Conservation (phyloP, 2,329 filamentous ascomycete genomes). For the Diaporthe sp. region DNA sequence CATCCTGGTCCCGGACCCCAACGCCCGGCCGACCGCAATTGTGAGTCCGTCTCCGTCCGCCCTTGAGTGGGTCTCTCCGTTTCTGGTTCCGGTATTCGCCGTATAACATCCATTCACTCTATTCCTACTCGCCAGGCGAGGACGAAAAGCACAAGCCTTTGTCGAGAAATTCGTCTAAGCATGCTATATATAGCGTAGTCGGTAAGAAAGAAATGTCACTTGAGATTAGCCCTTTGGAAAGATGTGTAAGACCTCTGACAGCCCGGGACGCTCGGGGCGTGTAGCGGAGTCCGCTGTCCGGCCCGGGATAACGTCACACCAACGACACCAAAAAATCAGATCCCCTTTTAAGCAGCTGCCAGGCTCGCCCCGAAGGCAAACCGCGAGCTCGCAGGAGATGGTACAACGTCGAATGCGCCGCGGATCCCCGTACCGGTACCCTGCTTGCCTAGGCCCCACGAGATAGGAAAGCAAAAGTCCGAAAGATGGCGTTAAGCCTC, state of each 20-base stretch:
- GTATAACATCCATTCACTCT: background rate
- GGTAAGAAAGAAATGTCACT: background rate
- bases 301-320: conserved; percentile 32
- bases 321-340: conserved; percentile 19
- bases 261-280: conserved; percentile 18
- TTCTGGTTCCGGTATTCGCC: conserved; percentile 27
- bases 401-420: background rate
- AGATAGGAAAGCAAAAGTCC: background rate
- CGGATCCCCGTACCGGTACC: conserved; percentile 1
- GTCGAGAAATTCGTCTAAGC: background rate
- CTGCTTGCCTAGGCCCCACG: background rate
- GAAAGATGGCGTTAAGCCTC: conserved; percentile 18
- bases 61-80: conserved; percentile 7
- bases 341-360: conserved; percentile 14
- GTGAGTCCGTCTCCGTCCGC: conserved; percentile 27
- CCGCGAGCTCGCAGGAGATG: background rate
- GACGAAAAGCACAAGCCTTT: background rate
- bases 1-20: conserved; percentile 1
- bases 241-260: conserved; percentile 8
- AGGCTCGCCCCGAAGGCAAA: background rate
- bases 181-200: background rate
- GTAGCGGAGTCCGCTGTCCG: conserved; percentile 21
- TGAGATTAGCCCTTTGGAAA: background rate
- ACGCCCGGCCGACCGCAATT: background rate
- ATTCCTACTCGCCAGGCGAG: background rate